A percentile compares a stretch with the other conserved stretches of the same genome.
phyloP scores from a whole-genome alignment of 306 rosid species.

The Senna tora region DNA sequence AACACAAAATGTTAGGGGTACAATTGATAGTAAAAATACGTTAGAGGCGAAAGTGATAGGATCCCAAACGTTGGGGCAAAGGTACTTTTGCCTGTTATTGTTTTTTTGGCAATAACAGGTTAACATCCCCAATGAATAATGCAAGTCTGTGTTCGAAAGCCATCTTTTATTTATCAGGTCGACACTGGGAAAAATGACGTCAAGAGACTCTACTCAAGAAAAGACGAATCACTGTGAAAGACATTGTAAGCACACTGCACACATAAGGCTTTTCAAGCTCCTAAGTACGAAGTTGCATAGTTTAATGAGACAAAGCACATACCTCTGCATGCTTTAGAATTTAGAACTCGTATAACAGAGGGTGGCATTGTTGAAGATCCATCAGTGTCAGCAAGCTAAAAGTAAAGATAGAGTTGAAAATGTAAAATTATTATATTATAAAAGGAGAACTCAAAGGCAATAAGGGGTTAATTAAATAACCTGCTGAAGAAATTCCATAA shows the following conservation, averaged over 20 bases:
- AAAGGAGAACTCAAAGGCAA: conserved; percentile 28
- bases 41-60: too few species aligned
- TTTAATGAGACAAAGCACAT: conserved; percentile 28
- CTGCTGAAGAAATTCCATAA: conserved; percentile 97
- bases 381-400: conserved; percentile 87
- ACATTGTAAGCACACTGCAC: conserved; percentile 10
- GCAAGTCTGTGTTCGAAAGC: neutral
- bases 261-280: conserved; percentile 13
- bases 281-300: conserved; percentile 3
- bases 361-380: conserved; percentile 93
- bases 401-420: conserved; percentile 28
- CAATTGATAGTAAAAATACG: too few species aligned
- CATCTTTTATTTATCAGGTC: neutral
- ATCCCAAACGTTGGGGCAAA: too few species aligned
- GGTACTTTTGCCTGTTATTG: too few species aligned
- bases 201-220: conserved; percentile 22
- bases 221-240: conserved; percentile 1
- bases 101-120: conserved; percentile 10
- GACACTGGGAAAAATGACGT: conserved; percentile 8
- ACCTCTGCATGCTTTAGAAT: conserved; percentile 96
- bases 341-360: conserved; percentile 80
- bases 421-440: neutral
- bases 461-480: conserved; percentile 41
- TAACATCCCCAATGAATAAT: neutral
- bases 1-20: too few species aligned